Base-by-base conservation (phyloP, 106 monocot species). In the Triglochin maritima region DNA sequence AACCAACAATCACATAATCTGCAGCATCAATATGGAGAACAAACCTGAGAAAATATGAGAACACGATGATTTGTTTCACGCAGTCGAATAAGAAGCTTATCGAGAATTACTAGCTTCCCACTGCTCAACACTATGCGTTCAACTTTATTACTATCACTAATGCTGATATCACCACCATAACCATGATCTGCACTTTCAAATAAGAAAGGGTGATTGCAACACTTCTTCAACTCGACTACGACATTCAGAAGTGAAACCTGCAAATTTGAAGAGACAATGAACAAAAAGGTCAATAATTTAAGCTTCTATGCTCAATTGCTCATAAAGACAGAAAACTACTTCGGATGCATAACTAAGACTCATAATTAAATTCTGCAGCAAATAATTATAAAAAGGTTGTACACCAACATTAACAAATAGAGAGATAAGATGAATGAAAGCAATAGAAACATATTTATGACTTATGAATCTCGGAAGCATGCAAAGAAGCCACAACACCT, bases 191-290 rank as follows among this genome's bases (percentile, higher is more conserved):
- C 96, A 68, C 96, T 98, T 78, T 98, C 88, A 76, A 98, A 98
- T 71, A 98, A 82, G 78, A 98, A 98, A 67, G 96, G 96, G 82
- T 98, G 96, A 57, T 98, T 98, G 92, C 92, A 98, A 82, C 96
- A 98, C 77, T 98, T 98, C 76, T 98, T 98, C 85, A 98, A 73
- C 73, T 98, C 96, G 14, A 98, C 96, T 63, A 98, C 96, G 74
- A 92, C 70, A 77, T 98, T 98, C 58, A 98, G 74, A 54, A 98
- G 88, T 51, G 96, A 98, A 77, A 98, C 96, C 96, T 96, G 85
- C 73, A 86, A 8, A 45, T 76, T 57, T 69, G 41, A 69, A 6
- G 29, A 46, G 29, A 29, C 29, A 29, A 29, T 29, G 29, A 29
- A 29, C 29, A 29, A 29, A 29, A 29, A 29, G 29, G 29, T 29